Evolutionary conservation across 495 filamentous ascomycete species (phyloP).

Genomic region (Trichoderma asperelloides): DNA sequence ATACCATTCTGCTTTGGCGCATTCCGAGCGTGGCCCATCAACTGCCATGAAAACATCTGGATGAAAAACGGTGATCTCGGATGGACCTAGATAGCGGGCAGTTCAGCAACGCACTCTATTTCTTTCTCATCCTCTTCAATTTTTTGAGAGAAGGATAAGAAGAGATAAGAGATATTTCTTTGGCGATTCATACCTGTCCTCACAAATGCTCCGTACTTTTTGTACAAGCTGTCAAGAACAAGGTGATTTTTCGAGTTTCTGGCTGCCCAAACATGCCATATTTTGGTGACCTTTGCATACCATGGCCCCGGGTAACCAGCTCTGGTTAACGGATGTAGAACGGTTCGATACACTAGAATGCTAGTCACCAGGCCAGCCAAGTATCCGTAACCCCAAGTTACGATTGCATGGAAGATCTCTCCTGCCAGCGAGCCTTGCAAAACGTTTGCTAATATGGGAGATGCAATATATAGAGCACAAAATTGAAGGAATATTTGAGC

Average conservation of each 20-base stretch:
- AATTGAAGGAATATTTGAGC: not conserved
- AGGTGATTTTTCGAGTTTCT: conserved; percentile 24
- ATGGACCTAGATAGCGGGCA: conserved; percentile 14
- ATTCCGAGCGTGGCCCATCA: conserved; percentile 23
- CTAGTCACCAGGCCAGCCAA: conserved; percentile 27
- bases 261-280: conserved; percentile 26
- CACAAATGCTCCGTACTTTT: conserved; percentile 29
- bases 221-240: conserved; percentile 22
- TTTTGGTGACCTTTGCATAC: conserved; percentile 27
- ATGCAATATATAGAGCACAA: not conserved
- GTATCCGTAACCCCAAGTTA: not conserved
- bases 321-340: conserved; percentile 34
- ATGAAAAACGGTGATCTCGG: conserved; percentile 28
- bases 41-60: conserved; percentile 22
- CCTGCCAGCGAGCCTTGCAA: not conserved
- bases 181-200: conserved; percentile 17
- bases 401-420: not conserved
- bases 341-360: conserved; percentile 36
- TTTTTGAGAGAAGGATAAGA: too few relatives aligned
- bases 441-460: not conserved
- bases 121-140: not conserved
- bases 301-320: conserved; percentile 34
- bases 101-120: not conserved
- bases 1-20: conserved; percentile 33
- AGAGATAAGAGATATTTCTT: not conserved